These are phyloP conservation scores for Phytopythium litorale DNA, from an alignment of 352 stramenopile genomes.

Conservation along the genomic window DNA sequence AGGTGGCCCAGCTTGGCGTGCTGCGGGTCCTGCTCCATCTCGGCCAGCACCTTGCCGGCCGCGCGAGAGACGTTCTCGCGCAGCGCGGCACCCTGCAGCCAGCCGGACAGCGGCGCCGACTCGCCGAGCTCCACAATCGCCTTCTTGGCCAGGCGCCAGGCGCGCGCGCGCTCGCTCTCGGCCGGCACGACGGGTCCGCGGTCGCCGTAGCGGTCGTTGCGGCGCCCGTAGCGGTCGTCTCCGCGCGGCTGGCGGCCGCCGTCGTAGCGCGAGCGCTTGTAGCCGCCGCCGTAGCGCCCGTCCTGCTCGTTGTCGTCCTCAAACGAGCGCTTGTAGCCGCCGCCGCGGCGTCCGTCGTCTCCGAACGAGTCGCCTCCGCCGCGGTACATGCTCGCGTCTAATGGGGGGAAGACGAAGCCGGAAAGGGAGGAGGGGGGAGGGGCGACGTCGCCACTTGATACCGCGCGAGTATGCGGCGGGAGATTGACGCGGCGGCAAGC, in stretches of 20 bases:
- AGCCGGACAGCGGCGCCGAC: conserved; percentile 23
- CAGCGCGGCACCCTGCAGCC: conserved; percentile 23
- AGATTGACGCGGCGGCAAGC: not conserved
- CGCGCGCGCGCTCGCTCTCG: conserved; percentile 64
- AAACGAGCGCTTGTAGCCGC: conserved; percentile 60
- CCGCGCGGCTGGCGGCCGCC: conserved; percentile 19
- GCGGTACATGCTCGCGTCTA: conserved; percentile 6
- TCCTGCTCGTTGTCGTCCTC: conserved; percentile 36
- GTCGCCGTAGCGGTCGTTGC: conserved; percentile 24
- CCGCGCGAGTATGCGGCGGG: not conserved
- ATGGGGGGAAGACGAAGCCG: not conserved
- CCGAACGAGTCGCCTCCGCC: conserved; percentile 10
- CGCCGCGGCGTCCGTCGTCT: conserved; percentile 17
- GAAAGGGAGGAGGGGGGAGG: not conserved
- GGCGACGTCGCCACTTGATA: not conserved
- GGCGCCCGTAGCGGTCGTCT: conserved; percentile 27
- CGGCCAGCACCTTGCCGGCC: conserved; percentile 33
- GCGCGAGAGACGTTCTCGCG: conserved; percentile 47
- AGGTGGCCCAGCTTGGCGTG: conserved; percentile 57
- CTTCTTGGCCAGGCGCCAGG: conserved; percentile 76
- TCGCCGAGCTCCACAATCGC: conserved; percentile 67
- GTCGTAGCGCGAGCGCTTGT: conserved; percentile 65
- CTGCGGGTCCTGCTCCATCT: conserved; percentile 53
- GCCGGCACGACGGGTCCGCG: conserved; percentile 5
- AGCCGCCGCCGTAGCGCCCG: conserved; percentile 28